These are phyloP conservation scores for Colletotrichum theobromicola DNA, from an alignment of 2,329 filamentous ascomycete genomes.

Conservation along the genomic window DNA sequence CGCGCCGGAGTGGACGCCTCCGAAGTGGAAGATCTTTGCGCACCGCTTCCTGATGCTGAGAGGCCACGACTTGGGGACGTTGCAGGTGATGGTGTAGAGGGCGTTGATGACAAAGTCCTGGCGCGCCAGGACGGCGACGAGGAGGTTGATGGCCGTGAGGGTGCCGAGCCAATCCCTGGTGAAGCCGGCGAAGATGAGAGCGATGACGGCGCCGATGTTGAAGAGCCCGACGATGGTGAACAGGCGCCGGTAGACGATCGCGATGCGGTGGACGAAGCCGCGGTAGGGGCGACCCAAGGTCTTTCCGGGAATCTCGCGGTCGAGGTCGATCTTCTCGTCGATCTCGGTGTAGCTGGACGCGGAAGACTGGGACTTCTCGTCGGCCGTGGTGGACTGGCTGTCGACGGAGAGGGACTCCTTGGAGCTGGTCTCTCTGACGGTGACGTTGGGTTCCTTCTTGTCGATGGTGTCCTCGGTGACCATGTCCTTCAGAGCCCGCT, in stretches of 20 bases:
- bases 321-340: conserved; percentile 13
- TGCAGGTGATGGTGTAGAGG: conserved; percentile 52
- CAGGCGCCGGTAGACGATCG: conserved; percentile 61
- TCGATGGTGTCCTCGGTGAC: conserved; percentile 17
- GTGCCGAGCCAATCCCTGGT: conserved; percentile 36
- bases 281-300: conserved; percentile 40
- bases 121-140: conserved; percentile 53
- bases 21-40: conserved; percentile 57
- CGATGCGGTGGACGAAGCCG: conserved; percentile 46
- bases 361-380: background rate
- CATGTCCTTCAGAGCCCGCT: conserved; percentile 45
- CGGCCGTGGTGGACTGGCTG: background rate
- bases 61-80: conserved; percentile 48
- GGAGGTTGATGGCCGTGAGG: conserved; percentile 53
- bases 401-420: background rate
- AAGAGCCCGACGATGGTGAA: conserved; percentile 57
- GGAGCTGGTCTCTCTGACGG: background rate
- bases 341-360: conserved; percentile 11
- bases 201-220: conserved; percentile 54
- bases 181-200: conserved; percentile 36
- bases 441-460: background rate
- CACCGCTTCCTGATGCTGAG: conserved; percentile 51
- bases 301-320: conserved; percentile 43
- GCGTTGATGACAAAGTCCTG: conserved; percentile 59
- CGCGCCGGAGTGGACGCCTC: conserved; percentile 55